These are phyloP conservation scores for Lentinula aciculospora DNA, from an alignment of 768 basidiomycete species.

Conservation along the genomic window DNA sequence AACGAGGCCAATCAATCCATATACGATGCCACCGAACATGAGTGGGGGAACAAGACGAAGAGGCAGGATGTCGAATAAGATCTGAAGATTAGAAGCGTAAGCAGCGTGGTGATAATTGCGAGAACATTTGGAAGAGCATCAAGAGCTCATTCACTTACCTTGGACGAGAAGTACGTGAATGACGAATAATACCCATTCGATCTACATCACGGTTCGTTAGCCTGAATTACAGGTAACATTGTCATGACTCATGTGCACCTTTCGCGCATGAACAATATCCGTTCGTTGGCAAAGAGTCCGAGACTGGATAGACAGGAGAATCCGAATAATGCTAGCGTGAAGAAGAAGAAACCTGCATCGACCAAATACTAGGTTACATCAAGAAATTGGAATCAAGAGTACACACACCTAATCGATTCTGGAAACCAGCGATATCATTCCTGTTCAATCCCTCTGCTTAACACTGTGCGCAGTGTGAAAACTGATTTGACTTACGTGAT, in stretches of 20 bases:
- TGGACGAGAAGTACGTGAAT: slow-evolving; percentile 94
- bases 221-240: neutral
- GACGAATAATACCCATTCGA: slow-evolving; percentile 98
- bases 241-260: slow-evolving; percentile 41
- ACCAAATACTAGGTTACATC: neutral
- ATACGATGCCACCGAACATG: slow-evolving; percentile 93
- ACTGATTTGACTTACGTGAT: slow-evolving; percentile 50
- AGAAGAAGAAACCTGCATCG: slow-evolving; percentile 83
- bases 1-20: slow-evolving; percentile 91
- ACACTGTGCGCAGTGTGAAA: neutral
- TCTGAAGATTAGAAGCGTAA: slow-evolving; percentile 30
- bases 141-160: slow-evolving; percentile 45
- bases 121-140: neutral
- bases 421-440: slow-evolving; percentile 95
- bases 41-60: slow-evolving; percentile 92
- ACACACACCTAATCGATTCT: slow-evolving; percentile 77
- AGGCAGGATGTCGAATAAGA: slow-evolving; percentile 95
- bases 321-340: slow-evolving; percentile 92
- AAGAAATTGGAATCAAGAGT: neutral
- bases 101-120: neutral
- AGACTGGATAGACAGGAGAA: slow-evolving; percentile 95
- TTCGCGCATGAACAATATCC: slow-evolving; percentile 97
- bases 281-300: slow-evolving; percentile 90
- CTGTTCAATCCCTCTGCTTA: slow-evolving; percentile 23
- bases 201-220: slow-evolving; percentile 30